Conservation (phyloP, 2,329 filamentous ascomycete species). For the Colletotrichum orbiculare region DNA sequence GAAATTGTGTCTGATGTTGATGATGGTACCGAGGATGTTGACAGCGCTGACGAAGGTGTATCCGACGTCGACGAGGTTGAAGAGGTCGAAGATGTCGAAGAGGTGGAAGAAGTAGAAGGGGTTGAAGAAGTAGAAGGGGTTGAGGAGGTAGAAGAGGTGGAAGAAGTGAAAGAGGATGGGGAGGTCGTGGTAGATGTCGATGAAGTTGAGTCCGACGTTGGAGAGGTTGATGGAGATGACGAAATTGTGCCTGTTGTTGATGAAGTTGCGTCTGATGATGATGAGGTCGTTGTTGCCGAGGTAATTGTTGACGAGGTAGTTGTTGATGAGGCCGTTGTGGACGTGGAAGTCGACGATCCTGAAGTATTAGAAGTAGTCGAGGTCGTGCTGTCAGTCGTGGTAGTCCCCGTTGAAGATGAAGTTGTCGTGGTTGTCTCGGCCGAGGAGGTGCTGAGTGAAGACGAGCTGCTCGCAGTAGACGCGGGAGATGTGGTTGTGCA, state of each 20-base stretch:
- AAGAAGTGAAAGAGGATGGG: too few species aligned
- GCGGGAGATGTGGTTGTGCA: fast-evolving
- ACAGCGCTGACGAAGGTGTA: too few species aligned
- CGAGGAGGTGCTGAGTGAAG: neutral
- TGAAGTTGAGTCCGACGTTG: too few species aligned
- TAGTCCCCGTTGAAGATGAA: neutral
- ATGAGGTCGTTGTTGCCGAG: too few species aligned
- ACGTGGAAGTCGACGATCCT: neutral
- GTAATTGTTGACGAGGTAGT: neutral
- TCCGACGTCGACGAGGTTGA: too few species aligned
- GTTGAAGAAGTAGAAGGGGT: neutral
- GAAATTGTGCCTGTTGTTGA: too few species aligned
- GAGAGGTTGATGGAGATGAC: too few species aligned
- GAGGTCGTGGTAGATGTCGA: too few species aligned
- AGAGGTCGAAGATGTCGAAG: too few species aligned
- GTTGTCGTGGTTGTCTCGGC: neutral
- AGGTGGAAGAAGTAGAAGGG: neutral
- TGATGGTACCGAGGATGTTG: too few species aligned
- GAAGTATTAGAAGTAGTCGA: neutral
- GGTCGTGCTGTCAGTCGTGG: neutral
- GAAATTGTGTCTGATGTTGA: too few species aligned
- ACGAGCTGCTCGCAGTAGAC: neutral
- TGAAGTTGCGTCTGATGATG: too few species aligned
- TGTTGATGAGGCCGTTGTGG: neutral
- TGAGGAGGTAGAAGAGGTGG: neutral